These are phyloP conservation scores for Picea sitchensis DNA, from an alignment of 75 land plant genomes.

Conservation along the genomic window DNA sequence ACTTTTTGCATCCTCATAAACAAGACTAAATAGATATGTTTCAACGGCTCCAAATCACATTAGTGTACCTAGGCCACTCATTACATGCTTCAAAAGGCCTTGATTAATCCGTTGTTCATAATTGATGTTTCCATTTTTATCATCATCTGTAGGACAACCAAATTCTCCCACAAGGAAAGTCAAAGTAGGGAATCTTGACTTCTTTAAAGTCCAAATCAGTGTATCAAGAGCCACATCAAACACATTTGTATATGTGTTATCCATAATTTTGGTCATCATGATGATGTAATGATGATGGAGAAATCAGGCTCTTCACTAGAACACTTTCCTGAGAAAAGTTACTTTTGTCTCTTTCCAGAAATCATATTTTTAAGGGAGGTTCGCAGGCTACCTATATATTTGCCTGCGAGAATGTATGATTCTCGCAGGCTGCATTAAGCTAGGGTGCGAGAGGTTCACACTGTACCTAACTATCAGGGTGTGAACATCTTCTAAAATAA, in stretches of 20 bases:
- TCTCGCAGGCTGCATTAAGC: too few relatives aligned
- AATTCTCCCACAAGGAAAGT: slow-evolving; percentile 65
- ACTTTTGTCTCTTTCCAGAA: too few relatives aligned
- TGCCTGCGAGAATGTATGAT: too few relatives aligned
- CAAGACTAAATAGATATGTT: slow-evolving; percentile 61
- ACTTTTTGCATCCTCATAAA: slow-evolving; percentile 80
- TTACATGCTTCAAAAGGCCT: slow-evolving; percentile 43
- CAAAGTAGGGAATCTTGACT: slow-evolving; percentile 46
- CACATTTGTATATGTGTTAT: slow-evolving; percentile 52
- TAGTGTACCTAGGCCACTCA: slow-evolving; percentile 54
- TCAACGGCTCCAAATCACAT: slow-evolving; percentile 34
- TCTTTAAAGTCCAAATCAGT: slow-evolving; percentile 50
- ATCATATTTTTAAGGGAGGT: too few relatives aligned
- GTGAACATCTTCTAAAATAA: too few relatives aligned
- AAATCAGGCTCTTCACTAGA: too few relatives aligned
- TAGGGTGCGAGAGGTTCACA: too few relatives aligned
- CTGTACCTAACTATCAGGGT: too few relatives aligned
- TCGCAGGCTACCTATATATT: too few relatives aligned
- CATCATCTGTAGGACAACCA: slow-evolving; percentile 79
- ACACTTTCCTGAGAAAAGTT: too few relatives aligned
- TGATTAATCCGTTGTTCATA: slow-evolving; percentile 56
- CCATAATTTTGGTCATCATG: too few relatives aligned
- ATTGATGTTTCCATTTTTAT: slow-evolving; percentile 37
- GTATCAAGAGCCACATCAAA: slow-evolving; percentile 75
- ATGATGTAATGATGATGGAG: too few relatives aligned